phyloP scores from a whole-genome alignment of 116 monocot genomes.

The Trichopus zeylanicus region DNA sequence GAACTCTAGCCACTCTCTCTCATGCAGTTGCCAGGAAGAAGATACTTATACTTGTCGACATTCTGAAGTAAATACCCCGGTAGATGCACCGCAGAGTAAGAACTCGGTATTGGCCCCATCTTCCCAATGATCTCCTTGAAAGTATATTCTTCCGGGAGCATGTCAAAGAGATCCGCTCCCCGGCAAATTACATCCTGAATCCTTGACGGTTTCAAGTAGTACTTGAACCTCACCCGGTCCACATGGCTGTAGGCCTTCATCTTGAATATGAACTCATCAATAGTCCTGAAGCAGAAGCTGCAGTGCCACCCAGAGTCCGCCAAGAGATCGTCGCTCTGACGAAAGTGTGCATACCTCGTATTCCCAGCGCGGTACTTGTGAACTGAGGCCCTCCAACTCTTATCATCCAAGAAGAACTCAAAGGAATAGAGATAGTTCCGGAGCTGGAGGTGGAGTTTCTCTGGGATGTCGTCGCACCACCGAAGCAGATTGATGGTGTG shows the following conservation, averaged over 20 bases:
- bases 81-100: slow-evolving; percentile 25
- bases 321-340: slow-evolving; percentile 14
- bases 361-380: slow-evolving; percentile 12
- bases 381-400: slow-evolving; percentile 30
- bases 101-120: slow-evolving; percentile 27
- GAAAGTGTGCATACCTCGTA: slow-evolving; percentile 19
- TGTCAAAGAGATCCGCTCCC: slow-evolving; percentile 24
- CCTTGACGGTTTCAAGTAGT: slow-evolving; percentile 16
- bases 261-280: slow-evolving; percentile 26
- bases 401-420: slow-evolving; percentile 24
- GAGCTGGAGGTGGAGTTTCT: slow-evolving; percentile 15
- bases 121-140: slow-evolving; percentile 24
- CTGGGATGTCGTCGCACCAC: slow-evolving; percentile 25
- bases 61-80: slow-evolving; percentile 20
- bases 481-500: slow-evolving; percentile 25
- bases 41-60: slow-evolving; percentile 18
- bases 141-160: slow-evolving; percentile 31
- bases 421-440: slow-evolving; percentile 29
- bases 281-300: slow-evolving; percentile 28
- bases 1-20: slow-evolving; percentile 13
- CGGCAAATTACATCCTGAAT: slow-evolving; percentile 28
- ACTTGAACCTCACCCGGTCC: slow-evolving; percentile 21
- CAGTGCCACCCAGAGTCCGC: slow-evolving; percentile 26
- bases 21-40: slow-evolving; percentile 25
- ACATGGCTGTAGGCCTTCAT: slow-evolving; percentile 41